Conservation (phyloP, 2,329 filamentous ascomycete genomes). For the Chalara sp. region DNA sequence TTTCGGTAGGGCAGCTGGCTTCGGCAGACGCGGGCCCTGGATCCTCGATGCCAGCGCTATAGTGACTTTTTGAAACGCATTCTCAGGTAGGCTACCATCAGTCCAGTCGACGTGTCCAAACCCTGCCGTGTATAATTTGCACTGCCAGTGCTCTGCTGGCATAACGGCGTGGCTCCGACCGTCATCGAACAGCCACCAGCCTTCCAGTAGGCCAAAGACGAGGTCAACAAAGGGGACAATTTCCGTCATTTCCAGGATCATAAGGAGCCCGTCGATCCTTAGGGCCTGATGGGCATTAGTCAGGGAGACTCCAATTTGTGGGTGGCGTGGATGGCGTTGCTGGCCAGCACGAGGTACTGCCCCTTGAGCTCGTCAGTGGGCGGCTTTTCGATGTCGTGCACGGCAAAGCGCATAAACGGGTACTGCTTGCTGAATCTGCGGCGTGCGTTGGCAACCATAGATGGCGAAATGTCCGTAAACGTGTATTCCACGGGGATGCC, state of each 20-base stretch:
- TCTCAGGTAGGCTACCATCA: slow-evolving; percentile 13
- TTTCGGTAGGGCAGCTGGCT: background rate
- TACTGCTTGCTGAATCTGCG: slow-evolving; percentile 16
- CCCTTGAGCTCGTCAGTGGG: slow-evolving; percentile 5
- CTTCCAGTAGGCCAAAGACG: slow-evolving; percentile 22
- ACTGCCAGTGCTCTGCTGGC: slow-evolving; percentile 10
- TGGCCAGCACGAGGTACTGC: slow-evolving; percentile 15
- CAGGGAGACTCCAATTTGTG: slow-evolving; percentile 4
- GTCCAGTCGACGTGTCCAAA: slow-evolving; percentile 9
- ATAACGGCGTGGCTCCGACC: slow-evolving; percentile 16
- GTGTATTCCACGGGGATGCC: slow-evolving; percentile 31
- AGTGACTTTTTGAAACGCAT: slow-evolving; percentile 5
- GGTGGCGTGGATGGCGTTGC: slow-evolving; percentile 22
- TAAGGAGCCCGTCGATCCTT: slow-evolving; percentile 13
- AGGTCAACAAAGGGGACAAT: slow-evolving; percentile 19
- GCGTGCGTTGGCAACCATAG: slow-evolving; percentile 19
- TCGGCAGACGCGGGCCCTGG: background rate
- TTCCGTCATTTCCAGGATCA: slow-evolving; percentile 18
- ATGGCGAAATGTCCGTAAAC: slow-evolving; percentile 35
- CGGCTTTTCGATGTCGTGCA: slow-evolving; percentile 15
- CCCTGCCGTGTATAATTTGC: slow-evolving; percentile 5
- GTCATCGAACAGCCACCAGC: slow-evolving; percentile 25
- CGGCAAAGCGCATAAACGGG: slow-evolving; percentile 14
- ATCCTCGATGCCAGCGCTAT: slow-evolving; percentile 3
- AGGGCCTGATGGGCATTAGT: slow-evolving; percentile 10